Conservation (phyloP, 257 asterid genomes). For the Petrea volubilis region DNA sequence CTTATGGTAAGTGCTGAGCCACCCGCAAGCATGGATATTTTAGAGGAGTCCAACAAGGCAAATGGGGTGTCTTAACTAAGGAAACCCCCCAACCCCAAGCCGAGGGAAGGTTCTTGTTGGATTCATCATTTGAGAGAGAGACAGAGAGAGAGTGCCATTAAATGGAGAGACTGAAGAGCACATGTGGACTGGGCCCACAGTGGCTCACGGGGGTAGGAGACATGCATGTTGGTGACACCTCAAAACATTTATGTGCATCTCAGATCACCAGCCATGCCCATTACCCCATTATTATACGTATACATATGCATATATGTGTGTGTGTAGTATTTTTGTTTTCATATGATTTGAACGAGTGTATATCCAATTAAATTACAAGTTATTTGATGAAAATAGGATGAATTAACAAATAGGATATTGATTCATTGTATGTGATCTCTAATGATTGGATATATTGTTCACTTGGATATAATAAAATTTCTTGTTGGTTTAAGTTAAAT, state of each 20-base stretch:
- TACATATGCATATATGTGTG: not conserved
- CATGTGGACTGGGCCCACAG: constrained; percentile 47
- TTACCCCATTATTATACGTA: not conserved
- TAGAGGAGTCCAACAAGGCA: constrained; percentile 13
- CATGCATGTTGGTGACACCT: constrained; percentile 58
- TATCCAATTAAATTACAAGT: too few species aligned
- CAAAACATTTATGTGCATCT: constrained; percentile 16
- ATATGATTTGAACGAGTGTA: too few species aligned
- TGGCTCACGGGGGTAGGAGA: constrained; percentile 25
- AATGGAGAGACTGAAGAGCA: constrained; percentile 38
- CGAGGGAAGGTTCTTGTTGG: not conserved
- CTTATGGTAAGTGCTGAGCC: not conserved
- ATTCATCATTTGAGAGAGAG: too few species aligned
- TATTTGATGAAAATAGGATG: too few species aligned
- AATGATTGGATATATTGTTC: too few species aligned
- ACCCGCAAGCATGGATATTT: constrained; percentile 30
- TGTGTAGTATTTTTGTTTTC: too few species aligned
- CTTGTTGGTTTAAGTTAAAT: too few species aligned
- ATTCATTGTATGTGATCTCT: too few species aligned
- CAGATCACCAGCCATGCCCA: constrained; percentile 22
- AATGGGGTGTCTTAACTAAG: constrained; percentile 38
- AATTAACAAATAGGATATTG: too few species aligned
- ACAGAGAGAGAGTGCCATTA: not conserved
- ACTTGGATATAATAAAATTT: too few species aligned
- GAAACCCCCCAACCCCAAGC: constrained; percentile 42